A percentile compares a stretch with the other conserved stretches of the same genome.
Evolutionary conservation across 108 stramenopile genomes (phyloP).

Genomic region (Nitzschia sp.): DNA sequence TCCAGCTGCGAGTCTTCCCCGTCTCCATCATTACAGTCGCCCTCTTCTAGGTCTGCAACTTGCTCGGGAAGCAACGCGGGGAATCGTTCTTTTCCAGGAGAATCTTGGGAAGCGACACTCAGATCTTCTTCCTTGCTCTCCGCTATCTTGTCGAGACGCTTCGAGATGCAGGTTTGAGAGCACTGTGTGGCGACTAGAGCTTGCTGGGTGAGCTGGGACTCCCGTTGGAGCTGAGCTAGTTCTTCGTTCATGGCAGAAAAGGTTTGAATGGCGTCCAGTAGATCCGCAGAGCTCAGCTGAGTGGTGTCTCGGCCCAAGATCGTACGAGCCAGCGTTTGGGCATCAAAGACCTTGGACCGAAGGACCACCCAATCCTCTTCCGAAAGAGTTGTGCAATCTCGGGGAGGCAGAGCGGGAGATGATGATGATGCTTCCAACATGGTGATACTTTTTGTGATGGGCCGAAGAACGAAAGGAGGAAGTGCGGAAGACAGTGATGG

Average conservation of each 20-base stretch:
- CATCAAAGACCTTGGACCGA: neutral
- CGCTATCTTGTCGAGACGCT: neutral
- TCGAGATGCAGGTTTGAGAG: neutral
- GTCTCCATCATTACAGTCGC: neutral
- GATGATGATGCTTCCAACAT: too few relatives aligned
- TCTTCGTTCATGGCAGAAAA: slow-evolving; percentile 3
- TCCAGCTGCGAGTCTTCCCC: neutral
- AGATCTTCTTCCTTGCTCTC: neutral
- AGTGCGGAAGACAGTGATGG: too few relatives aligned
- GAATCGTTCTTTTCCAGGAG: neutral
- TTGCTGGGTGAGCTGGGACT: neutral
- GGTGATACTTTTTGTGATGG: too few relatives aligned
- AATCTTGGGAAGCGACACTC: neutral
- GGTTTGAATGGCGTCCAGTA: neutral
- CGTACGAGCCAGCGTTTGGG: neutral
- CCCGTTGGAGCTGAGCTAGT: slow-evolving; percentile 1
- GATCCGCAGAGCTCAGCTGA: neutral
- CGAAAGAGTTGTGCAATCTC: neutral
- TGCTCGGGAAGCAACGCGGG: neutral
- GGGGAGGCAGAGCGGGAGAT: neutral
- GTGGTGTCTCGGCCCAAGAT: neutral
- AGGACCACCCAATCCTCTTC: neutral
- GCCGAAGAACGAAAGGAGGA: too few relatives aligned
- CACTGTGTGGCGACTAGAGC: slow-evolving; percentile 6
- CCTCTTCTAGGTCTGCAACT: neutral